Base-by-base conservation (phyloP, 1,139 yeast genomes). In the Diutina rugosa region DNA sequence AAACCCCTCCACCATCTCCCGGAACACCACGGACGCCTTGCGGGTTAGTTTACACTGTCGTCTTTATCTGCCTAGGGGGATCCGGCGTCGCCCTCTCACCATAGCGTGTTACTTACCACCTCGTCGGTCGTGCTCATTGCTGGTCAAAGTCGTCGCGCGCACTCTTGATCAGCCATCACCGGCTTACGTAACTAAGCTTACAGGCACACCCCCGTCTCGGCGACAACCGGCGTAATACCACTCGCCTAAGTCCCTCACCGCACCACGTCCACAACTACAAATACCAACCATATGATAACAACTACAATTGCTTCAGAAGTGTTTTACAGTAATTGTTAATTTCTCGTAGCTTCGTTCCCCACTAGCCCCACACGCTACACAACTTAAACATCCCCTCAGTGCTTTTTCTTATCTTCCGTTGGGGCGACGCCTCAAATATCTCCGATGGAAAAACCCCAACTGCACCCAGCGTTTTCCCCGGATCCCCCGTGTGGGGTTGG, bases 81-180 rank as follows among this genome's bases (percentile, higher is more conserved):
- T 21, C 26, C 26, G 26, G 26, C 26, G 4, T 21, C 26, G 26
- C 26, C 26, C 26, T 21, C 26, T 2, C 18, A 18, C 26, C 26
- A 21, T 21, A 21, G 26, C 26, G 4, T 21, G 26, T n/a, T 48
- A 48, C 53, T 30, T 49, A 49, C 53, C 41, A 49, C 53, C 53
- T 49, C 53, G 10, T 49, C 53, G 21, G 53, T 28, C 10, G 53
- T 49, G 44, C 44, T 49, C 53, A 49, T 49, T 12, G 51, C 26
- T n/a, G 41, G 41, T 21, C 26, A 12, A 35, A 35, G 41, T 35
- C 41, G 41, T 35, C 41, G 41, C 41, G 41, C 41, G 41, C 41
- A n/a, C 14, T n/a, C 35, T 9, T 4, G n/a, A 35, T 35, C 41
- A 10, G 41, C 41, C 41, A 35, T 35, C 41, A 16, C 41, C 14